Conservation (phyloP, 1,284 basidiomycete species). For the Ustilago hordei region DNA sequence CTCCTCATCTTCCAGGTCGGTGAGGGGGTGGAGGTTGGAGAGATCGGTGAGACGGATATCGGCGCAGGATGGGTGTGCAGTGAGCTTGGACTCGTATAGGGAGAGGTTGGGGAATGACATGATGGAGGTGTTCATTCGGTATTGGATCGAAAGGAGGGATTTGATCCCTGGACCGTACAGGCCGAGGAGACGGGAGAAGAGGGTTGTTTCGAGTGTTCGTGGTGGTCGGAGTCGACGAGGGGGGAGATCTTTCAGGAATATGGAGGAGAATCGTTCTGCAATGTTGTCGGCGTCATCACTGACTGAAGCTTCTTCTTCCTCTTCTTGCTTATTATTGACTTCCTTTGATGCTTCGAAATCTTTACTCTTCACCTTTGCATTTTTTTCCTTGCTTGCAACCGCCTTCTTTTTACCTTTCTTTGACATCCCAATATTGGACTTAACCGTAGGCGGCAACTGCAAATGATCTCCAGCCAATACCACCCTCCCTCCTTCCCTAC, state of each 20-base stretch:
- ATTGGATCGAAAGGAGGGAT: conserved; percentile 78
- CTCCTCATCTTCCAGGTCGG: conserved; percentile 72
- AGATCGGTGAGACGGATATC: conserved; percentile 80
- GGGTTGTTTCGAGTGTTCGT: conserved; percentile 83
- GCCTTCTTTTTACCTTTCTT: background rate
- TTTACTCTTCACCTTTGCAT: conserved; percentile 2
- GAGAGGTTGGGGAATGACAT: conserved; percentile 86
- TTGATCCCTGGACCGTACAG: conserved; percentile 88
- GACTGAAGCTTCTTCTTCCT: background rate
- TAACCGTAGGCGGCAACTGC: conserved; percentile 87
- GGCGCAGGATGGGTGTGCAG: conserved; percentile 79
- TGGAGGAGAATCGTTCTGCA: conserved; percentile 11
- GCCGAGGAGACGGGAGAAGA: conserved; percentile 89
- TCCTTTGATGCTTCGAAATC: conserved; percentile 15
- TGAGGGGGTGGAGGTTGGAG: conserved; percentile 4
- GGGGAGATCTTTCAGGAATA: background rate
- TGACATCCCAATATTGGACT: conserved; percentile 26
- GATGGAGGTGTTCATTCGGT: conserved; percentile 85
- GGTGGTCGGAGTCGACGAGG: conserved; percentile 74
- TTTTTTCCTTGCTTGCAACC: background rate
- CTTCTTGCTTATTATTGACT: conserved; percentile 9
- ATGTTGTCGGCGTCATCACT: background rate
- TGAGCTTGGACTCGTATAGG: conserved; percentile 81
- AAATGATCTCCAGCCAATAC: conserved; percentile 70
- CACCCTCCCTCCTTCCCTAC: conserved; percentile 40